These are phyloP conservation scores for Colletotrichum tanaceti DNA, from an alignment of 2,329 filamentous ascomycete species.

Conservation along the genomic window DNA sequence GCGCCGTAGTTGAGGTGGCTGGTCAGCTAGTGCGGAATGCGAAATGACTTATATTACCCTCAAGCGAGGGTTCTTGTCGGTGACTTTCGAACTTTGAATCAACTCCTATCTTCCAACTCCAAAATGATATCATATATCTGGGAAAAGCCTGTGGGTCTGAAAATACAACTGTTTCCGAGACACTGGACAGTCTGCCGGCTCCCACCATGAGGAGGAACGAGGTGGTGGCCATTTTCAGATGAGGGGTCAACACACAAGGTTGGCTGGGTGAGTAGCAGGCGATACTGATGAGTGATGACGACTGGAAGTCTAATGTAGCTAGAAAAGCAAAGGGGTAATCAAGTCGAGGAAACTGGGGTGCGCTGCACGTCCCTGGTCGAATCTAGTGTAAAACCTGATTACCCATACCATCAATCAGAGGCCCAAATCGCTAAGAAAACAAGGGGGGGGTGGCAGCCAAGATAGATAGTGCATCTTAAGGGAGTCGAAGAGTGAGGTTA, in stretches of 20 bases:
- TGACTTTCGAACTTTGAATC: background rate
- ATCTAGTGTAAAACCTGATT: too few relatives aligned
- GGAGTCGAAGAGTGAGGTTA: too few relatives aligned
- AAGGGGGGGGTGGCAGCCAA: slow-evolving; percentile 13
- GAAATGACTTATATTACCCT: slow-evolving; percentile 32
- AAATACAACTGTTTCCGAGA: background rate
- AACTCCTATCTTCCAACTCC: background rate
- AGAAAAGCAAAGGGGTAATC: too few relatives aligned
- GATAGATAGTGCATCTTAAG: too few relatives aligned
- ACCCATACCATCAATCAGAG: too few relatives aligned
- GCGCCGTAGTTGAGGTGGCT: background rate
- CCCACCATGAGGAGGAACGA: slow-evolving; percentile 15
- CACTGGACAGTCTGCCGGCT: background rate
- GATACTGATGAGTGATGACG: too few relatives aligned
- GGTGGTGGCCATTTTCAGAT: slow-evolving; percentile 24
- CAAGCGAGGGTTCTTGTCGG: background rate
- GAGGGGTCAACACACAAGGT: slow-evolving; percentile 24
- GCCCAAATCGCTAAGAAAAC: background rate
- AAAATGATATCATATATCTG: background rate
- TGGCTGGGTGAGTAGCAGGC: background rate
- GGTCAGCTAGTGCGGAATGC: background rate
- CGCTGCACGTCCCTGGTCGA: too few relatives aligned
- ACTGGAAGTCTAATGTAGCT: too few relatives aligned
- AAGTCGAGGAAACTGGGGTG: too few relatives aligned
- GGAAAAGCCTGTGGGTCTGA: background rate